A percentile compares a stretch with the other conserved stretches of the same genome.
These are phyloP conservation scores for Wallacemonas rigidus DNA, from an alignment of 208 protist species.

Conservation along the genomic window DNA sequence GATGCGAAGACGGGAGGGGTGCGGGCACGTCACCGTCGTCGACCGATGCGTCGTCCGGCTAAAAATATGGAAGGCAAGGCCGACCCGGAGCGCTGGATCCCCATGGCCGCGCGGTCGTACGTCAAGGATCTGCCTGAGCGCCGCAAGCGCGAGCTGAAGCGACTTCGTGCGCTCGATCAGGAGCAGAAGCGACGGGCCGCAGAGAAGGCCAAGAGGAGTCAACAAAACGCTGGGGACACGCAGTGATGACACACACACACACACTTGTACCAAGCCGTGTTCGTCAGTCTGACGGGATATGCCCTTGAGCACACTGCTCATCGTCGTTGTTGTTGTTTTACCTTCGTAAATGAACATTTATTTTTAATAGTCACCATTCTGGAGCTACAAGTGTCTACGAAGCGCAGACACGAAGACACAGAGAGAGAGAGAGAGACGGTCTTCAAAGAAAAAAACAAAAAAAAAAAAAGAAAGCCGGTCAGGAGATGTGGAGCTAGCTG, in stretches of 20 bases:
- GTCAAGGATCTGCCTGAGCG: conserved; percentile 82
- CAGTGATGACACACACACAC: neutral
- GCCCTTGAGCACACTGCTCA: neutral
- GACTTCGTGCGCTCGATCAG: conserved; percentile 80
- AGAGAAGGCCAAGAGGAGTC: conserved; percentile 32
- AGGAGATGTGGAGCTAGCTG: too few relatives aligned
- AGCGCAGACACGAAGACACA: neutral
- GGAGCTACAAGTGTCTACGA: neutral
- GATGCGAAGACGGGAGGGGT: conserved; percentile 8
- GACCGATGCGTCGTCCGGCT: conserved; percentile 54
- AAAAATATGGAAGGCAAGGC: conserved; percentile 69
- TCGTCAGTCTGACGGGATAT: too few relatives aligned
- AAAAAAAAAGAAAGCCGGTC: neutral
- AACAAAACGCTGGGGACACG: neutral
- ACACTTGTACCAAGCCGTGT: neutral
- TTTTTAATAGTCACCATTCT: conserved; percentile 1
- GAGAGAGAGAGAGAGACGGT: too few relatives aligned
- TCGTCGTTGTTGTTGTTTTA: conserved; percentile 24
- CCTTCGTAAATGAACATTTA: conserved; percentile 1
- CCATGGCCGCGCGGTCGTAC: conserved; percentile 80
- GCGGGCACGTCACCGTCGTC: conserved; percentile 32
- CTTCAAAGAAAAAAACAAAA: neutral
- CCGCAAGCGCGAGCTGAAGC: conserved; percentile 80
- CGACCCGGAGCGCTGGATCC: conserved; percentile 89
- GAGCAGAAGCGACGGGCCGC: conserved; percentile 73